Evolutionary conservation across 2,329 filamentous ascomycete species (phyloP).

Genomic region (Dothidotthia symphoricarpi): DNA sequence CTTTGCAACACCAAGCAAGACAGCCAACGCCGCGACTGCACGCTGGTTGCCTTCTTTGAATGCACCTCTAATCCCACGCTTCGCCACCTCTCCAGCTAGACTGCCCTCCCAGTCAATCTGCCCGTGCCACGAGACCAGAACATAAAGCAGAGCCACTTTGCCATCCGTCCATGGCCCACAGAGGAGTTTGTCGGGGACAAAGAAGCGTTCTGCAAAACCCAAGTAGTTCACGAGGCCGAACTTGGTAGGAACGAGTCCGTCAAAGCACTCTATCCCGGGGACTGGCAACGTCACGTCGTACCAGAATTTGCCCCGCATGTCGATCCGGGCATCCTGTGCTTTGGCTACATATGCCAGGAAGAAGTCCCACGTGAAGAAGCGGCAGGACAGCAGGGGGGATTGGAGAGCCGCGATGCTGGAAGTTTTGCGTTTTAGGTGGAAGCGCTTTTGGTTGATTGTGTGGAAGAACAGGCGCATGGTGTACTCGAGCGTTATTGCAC

Average conservation of each 20-base stretch:
- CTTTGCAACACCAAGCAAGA: slow-evolving; percentile 32
- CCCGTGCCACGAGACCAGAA: slow-evolving; percentile 34
- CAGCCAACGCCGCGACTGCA: slow-evolving; percentile 36
- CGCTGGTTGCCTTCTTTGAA: slow-evolving; percentile 27
- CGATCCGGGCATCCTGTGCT: slow-evolving; percentile 30
- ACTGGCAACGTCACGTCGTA: slow-evolving; percentile 26
- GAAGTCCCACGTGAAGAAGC: slow-evolving; percentile 40
- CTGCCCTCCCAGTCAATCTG: slow-evolving; percentile 38
- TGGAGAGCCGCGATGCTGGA: slow-evolving; percentile 24
- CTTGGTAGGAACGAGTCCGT: slow-evolving; percentile 31
- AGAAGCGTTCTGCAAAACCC: slow-evolving; percentile 32
- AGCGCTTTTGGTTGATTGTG: slow-evolving; percentile 33
- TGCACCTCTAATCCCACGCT: slow-evolving; percentile 31
- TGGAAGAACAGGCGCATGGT: slow-evolving; percentile 36
- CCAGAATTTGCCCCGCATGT: slow-evolving; percentile 33
- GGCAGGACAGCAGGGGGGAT: slow-evolving; percentile 30
- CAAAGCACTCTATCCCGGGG: slow-evolving; percentile 23
- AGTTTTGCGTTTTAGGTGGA: slow-evolving; percentile 20
- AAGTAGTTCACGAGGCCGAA: slow-evolving; percentile 35
- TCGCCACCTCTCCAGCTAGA: slow-evolving; percentile 37
- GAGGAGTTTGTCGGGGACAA: slow-evolving; percentile 38
- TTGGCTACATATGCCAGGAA: slow-evolving; percentile 34
- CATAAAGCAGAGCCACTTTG: slow-evolving; percentile 34
- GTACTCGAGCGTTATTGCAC: slow-evolving; percentile 27
- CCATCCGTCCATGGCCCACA: slow-evolving; percentile 35